Conservation (phyloP, 2,329 filamentous ascomycete species). For the Colletotrichum endophyticum region DNA sequence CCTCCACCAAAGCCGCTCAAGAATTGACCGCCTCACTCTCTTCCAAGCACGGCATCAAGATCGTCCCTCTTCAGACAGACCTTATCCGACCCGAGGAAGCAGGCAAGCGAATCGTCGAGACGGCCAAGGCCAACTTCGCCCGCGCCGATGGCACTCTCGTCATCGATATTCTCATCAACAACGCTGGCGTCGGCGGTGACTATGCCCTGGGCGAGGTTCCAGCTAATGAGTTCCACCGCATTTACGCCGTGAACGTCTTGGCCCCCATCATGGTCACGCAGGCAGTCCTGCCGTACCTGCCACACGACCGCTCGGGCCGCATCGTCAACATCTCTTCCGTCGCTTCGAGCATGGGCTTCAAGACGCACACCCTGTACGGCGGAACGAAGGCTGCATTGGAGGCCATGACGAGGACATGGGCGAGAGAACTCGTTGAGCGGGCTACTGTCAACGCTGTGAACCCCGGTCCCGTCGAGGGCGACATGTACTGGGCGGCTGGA, state of each 20-base stretch:
- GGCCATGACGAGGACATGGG: constrained; percentile 63
- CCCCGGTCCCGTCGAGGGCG: constrained; percentile 58
- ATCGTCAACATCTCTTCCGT: constrained; percentile 60
- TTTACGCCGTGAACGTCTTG: constrained; percentile 81
- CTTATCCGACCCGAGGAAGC: constrained; percentile 63
- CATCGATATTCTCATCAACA: constrained; percentile 87
- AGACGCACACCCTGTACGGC: constrained; percentile 59
- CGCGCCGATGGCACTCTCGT: constrained; percentile 56
- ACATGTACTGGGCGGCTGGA: constrained; percentile 46
- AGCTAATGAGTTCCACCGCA: constrained; percentile 68
- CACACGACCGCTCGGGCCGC: constrained; percentile 63
- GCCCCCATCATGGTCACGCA: constrained; percentile 80
- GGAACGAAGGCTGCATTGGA: constrained; percentile 63
- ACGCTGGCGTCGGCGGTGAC: constrained; percentile 66
- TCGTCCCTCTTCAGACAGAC: constrained; percentile 72
- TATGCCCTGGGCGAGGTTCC: constrained; percentile 64
- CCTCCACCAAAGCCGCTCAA: constrained; percentile 29
- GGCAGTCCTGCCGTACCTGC: constrained; percentile 72
- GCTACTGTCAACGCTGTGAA: constrained; percentile 62
- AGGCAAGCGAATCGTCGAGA: constrained; percentile 62
- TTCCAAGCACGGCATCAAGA: constrained; percentile 65
- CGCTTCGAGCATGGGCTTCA: constrained; percentile 51
- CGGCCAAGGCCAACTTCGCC: constrained; percentile 62
- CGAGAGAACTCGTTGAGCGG: constrained; percentile 58
- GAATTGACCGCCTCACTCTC: constrained; percentile 38